Evolutionary conservation across 2,329 filamentous ascomycete species (phyloP).

Genomic region (Blumeriella jaapii): DNA sequence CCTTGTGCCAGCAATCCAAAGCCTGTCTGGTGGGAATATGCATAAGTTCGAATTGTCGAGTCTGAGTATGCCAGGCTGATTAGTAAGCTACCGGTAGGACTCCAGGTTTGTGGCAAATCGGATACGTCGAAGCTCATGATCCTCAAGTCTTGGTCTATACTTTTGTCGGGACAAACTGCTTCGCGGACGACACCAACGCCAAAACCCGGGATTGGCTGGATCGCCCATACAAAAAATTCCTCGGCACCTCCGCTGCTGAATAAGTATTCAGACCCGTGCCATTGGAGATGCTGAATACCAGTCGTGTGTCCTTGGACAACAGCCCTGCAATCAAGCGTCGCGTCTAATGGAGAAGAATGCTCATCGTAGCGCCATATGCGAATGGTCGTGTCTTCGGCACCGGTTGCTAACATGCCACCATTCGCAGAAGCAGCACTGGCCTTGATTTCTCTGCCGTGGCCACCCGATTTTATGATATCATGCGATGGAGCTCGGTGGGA

Average conservation of each 20-base stretch:
- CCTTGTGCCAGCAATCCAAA: conserved; percentile 43
- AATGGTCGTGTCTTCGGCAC: conserved; percentile 62
- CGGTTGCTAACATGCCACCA: conserved; percentile 46
- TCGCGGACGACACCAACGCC: conserved; percentile 47
- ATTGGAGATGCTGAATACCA: conserved; percentile 61
- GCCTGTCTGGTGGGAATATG: conserved; percentile 29
- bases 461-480: conserved; percentile 49
- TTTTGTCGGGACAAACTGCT: conserved; percentile 40
- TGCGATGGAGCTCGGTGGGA: conserved; percentile 32
- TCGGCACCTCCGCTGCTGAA: conserved; percentile 82
- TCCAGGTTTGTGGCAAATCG: conserved; percentile 5
- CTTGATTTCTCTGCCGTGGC: conserved; percentile 82
- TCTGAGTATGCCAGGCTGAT: conserved; percentile 75
- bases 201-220: conserved; percentile 36
- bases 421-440: conserved; percentile 37
- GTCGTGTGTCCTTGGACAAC: conserved; percentile 68
- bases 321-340: conserved; percentile 37
- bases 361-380: conserved; percentile 51
- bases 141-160: conserved; percentile 52
- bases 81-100: conserved; percentile 28
- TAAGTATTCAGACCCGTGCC: conserved; percentile 54
- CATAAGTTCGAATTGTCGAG: conserved; percentile 57
- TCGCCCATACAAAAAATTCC: conserved; percentile 78
- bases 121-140: conserved; percentile 67
- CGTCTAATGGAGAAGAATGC: conserved; percentile 3